A percentile compares a stretch with the other conserved stretches of the same genome.
These are phyloP conservation scores for Monascus ruber DNA, from an alignment of 2,329 filamentous ascomycete species.

Conservation along the genomic window DNA sequence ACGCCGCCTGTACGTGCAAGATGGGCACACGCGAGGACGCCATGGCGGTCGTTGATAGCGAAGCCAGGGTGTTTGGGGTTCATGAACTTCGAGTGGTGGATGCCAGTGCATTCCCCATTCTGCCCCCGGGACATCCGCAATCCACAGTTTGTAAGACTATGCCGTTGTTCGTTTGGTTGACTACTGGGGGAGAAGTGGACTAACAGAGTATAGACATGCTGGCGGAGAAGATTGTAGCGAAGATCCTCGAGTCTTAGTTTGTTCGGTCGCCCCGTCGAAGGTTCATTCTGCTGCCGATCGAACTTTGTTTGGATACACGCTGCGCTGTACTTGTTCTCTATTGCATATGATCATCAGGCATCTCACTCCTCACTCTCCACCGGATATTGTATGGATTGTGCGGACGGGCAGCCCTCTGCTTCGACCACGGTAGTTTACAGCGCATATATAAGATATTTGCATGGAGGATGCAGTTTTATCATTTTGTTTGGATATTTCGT, in stretches of 20 bases:
- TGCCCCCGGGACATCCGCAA: conserved; percentile 33
- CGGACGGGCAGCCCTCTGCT: too few species aligned
- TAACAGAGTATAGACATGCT: conserved; percentile 21
- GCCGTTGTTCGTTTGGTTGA: conserved; percentile 1
- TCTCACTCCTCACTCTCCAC: too few species aligned
- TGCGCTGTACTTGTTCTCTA: too few species aligned
- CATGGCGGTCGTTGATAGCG: conserved; percentile 22
- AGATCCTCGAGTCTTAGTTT: conserved; percentile 6
- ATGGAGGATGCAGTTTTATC: too few species aligned
- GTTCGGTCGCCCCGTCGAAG: too few species aligned
- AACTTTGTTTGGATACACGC: too few species aligned
- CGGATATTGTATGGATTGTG: too few species aligned
- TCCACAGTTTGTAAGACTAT: conserved; percentile 25
- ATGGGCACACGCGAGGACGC: conserved; percentile 18
- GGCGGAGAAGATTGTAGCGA: conserved; percentile 33
- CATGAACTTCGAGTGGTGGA: conserved; percentile 25
- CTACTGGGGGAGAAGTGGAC: neutral
- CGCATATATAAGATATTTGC: too few species aligned
- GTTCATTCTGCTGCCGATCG: too few species aligned
- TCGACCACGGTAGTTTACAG: too few species aligned
- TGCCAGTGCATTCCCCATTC: conserved; percentile 25
- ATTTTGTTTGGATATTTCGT: too few species aligned
- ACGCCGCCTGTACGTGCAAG: conserved; percentile 20
- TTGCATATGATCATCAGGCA: too few species aligned
- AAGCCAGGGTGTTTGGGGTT: conserved; percentile 21